Conservation (phyloP, 1,139 yeast genomes). For the Arxiozyma bovina region DNA sequence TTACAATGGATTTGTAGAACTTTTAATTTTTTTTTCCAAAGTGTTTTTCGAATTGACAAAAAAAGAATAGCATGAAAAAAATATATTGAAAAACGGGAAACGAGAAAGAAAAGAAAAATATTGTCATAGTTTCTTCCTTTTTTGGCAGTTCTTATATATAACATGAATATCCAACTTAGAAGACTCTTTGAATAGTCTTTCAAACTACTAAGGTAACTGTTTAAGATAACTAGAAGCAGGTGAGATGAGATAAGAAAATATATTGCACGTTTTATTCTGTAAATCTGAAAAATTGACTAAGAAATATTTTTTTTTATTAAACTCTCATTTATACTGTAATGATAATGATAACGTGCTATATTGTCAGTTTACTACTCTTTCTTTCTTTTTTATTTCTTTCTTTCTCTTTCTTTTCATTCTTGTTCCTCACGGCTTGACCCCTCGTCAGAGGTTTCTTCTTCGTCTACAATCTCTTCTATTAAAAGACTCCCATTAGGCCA, state of each 20-base stretch:
- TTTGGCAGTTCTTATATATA: not conserved
- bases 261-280: not conserved
- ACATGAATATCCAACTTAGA: not conserved
- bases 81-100: not conserved
- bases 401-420: not conserved
- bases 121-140: not conserved
- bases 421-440: not conserved
- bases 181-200: no score
- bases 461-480: constrained; percentile 38
- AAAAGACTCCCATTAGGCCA: constrained; percentile 59
- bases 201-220: not conserved
- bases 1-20: not conserved
- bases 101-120: not conserved
- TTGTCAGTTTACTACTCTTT: not conserved
- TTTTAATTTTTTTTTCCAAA: no score
- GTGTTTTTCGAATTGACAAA: not conserved
- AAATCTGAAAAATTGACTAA: not conserved
- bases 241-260: not conserved
- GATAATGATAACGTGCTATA: not conserved
- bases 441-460: constrained; percentile 24
- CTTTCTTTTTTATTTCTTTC: no score
- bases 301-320: no score
- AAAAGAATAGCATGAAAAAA: no score
- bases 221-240: not conserved
- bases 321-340: not conserved